Evolutionary conservation across 1,139 yeast species (phyloP).

Genomic region (Diutina sp.): DNA sequence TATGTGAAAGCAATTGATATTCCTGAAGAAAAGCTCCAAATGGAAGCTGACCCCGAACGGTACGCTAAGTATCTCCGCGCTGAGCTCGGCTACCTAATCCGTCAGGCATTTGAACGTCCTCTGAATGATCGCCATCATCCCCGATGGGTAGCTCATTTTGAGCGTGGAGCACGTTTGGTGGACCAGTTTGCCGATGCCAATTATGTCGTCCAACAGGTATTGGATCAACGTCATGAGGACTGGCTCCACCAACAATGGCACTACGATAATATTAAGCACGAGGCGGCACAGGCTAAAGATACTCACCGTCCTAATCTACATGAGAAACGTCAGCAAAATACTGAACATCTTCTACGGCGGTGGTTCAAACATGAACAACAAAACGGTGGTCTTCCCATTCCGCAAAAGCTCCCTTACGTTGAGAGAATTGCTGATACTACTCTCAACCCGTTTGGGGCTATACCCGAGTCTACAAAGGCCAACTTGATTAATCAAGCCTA

Average conservation of each 20-base stretch:
- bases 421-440: not conserved
- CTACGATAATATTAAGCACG: not conserved
- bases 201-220: not conserved
- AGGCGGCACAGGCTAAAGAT: not conserved
- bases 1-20: not conserved
- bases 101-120: not conserved
- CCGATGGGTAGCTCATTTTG: not conserved
- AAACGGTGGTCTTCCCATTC: not conserved
- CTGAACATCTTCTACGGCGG: not conserved
- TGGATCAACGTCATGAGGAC: not conserved
- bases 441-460: not conserved
- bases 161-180: not conserved
- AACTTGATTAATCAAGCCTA: not conserved
- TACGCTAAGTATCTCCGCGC: not conserved
- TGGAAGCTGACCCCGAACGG: not conserved
- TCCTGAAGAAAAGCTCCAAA: not conserved
- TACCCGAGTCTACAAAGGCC: not conserved
- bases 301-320: not conserved
- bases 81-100: not conserved
- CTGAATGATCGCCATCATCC: not conserved
- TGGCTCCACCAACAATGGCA: not conserved
- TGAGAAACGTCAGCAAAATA: not conserved
- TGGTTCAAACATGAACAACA: slow-evolving; percentile 1
- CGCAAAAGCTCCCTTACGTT: not conserved
- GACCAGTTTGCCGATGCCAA: not conserved